phyloP scores from a whole-genome alignment of 169 alveolate species.

The Cyclospora cayetanensis region DNA sequence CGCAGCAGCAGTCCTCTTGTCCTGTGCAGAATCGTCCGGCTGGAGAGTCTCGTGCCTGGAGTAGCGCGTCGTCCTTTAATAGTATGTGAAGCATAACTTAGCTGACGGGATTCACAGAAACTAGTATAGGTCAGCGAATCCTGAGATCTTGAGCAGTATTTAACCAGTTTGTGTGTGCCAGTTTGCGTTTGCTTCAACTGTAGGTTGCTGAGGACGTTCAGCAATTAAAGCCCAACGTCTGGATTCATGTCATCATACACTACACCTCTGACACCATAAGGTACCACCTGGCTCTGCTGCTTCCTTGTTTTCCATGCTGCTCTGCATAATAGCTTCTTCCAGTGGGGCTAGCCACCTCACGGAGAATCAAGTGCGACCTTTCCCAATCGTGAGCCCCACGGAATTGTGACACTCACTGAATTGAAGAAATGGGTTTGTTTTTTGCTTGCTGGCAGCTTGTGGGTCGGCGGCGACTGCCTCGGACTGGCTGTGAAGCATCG shows the following conservation, averaged over 20 bases:
- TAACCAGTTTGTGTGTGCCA: too few species aligned
- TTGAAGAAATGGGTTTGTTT: too few species aligned
- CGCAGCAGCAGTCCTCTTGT: too few species aligned
- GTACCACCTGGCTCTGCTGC: neutral
- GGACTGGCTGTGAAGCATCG: slow-evolving; percentile 8
- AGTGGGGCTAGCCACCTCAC: too few species aligned
- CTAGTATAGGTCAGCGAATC: neutral
- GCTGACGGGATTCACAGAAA: too few species aligned
- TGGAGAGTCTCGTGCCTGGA: slow-evolving; percentile 55
- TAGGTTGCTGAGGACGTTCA: slow-evolving; percentile 19
- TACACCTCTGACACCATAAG: slow-evolving; percentile 39
- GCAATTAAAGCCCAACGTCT: neutral
- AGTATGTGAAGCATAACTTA: too few species aligned
- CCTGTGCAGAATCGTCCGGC: slow-evolving; percentile 24
- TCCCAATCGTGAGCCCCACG: too few species aligned
- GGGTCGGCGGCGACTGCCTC: slow-evolving; percentile 11
- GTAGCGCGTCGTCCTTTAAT: slow-evolving; percentile 23
- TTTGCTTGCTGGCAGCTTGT: slow-evolving; percentile 14
- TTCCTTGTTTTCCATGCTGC: neutral
- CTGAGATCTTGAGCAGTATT: neutral
- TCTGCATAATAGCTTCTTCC: too few species aligned
- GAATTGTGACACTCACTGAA: too few species aligned
- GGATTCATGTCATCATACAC: slow-evolving; percentile 45
- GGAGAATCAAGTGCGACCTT: too few species aligned
- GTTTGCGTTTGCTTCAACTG: neutral